A percentile compares a stretch with the other conserved stretches of the same genome.
Conservation (phyloP, 768 basidiomycete genomes). For the Phylloporus rhodoxanthus region DNA sequence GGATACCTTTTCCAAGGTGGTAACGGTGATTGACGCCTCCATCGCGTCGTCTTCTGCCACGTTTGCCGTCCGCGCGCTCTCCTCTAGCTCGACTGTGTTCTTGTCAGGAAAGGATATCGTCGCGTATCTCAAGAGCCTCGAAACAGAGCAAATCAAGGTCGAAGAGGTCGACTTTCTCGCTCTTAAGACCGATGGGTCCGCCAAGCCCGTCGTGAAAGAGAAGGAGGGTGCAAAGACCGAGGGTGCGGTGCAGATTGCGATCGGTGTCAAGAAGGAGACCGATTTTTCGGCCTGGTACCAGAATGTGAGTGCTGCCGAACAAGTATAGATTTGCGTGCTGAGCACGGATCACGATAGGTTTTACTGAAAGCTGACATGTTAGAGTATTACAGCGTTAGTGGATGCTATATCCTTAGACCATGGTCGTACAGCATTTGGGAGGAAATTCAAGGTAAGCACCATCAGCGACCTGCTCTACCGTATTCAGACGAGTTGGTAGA, state of each 20-base stretch:
- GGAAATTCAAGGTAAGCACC: conserved; percentile 71
- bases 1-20: conserved; percentile 60
- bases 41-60: conserved; percentile 58
- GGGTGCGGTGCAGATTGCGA: conserved; percentile 85
- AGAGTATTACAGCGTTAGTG: conserved; percentile 97
- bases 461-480: not conserved
- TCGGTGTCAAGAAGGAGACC: conserved; percentile 92
- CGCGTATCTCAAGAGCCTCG: conserved; percentile 64
- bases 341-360: conserved; percentile 49
- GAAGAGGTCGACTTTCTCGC: conserved; percentile 69
- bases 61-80: conserved; percentile 72
- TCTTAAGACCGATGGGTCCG: conserved; percentile 45
- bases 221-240: conserved; percentile 80
- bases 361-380: conserved; percentile 97
- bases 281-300: conserved; percentile 96
- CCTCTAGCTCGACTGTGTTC: conserved; percentile 69
- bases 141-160: conserved; percentile 58
- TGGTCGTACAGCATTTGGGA: conserved; percentile 99
- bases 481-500: conserved; percentile 36
- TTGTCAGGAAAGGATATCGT: conserved; percentile 71
- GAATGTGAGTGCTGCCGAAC: conserved; percentile 48
- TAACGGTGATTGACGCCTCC: conserved; percentile 72
- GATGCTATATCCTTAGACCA: conserved; percentile 97
- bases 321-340: conserved; percentile 1
- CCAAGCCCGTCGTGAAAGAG: conserved; percentile 42